phyloP scores from a whole-genome alignment of 176 grass and related monocot genomes.

The Raddia guianensis region DNA sequence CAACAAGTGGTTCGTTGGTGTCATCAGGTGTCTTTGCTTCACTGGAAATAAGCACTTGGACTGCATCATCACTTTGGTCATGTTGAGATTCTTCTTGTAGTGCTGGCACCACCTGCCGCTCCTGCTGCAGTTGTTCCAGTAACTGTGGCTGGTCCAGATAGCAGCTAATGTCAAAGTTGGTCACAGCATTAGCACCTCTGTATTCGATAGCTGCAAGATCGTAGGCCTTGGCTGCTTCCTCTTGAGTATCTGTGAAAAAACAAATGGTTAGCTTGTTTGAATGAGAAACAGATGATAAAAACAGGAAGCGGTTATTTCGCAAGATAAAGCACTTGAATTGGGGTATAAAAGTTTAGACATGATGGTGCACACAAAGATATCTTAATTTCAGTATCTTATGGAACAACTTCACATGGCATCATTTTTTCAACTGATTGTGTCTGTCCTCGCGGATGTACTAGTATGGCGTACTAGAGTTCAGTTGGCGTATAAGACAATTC shows the following conservation, averaged over 20 bases:
- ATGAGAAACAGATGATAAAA: background rate
- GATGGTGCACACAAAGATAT: background rate
- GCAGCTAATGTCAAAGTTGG: constrained; percentile 83
- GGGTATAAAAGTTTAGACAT: background rate
- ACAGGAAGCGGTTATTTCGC: background rate
- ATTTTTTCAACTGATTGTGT: constrained; percentile 7
- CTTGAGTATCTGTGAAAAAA: constrained; percentile 71
- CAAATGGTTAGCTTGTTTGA: background rate
- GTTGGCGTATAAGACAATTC: background rate
- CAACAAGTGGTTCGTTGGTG: background rate
- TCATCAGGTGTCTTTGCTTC: constrained; percentile 2
- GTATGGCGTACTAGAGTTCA: background rate
- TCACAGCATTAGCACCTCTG: constrained; percentile 74
- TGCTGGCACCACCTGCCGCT: constrained; percentile 46
- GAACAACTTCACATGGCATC: background rate
- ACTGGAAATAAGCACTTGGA: constrained; percentile 25
- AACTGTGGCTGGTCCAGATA: constrained; percentile 58
- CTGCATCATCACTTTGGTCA: constrained; percentile 19
- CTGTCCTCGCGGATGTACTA: background rate
- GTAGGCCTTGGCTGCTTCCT: constrained; percentile 92
- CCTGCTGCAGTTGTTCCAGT: constrained; percentile 36
- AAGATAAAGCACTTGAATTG: background rate
- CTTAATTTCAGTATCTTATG: background rate
- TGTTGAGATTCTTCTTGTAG: constrained; percentile 45
- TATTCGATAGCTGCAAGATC: constrained; percentile 92